A percentile compares a stretch with the other conserved stretches of the same genome.
Conservation (phyloP, 306 rosid genomes). For the Cicer cuneatum region DNA sequence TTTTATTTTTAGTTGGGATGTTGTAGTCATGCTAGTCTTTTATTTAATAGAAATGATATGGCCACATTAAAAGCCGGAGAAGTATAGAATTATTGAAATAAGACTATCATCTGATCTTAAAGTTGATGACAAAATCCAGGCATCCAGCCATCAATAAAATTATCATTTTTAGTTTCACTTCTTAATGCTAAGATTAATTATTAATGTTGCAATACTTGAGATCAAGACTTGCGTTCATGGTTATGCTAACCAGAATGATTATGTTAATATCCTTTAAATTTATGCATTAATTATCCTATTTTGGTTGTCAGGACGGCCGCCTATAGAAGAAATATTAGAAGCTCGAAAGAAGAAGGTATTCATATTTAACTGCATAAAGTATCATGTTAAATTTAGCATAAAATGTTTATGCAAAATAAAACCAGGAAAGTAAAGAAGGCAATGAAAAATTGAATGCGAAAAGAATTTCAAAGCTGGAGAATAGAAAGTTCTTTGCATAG, state of each 20-base stretch:
- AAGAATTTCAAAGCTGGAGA: not conserved
- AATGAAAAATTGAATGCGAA: not conserved
- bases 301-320: slow-evolving; percentile 72
- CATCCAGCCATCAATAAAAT: slow-evolving; percentile 24
- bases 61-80: slow-evolving; percentile 6
- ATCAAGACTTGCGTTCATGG: slow-evolving; percentile 20
- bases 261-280: slow-evolving; percentile 1
- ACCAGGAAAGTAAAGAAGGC: slow-evolving; percentile 1
- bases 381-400: slow-evolving; percentile 5
- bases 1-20: slow-evolving; percentile 3
- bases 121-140: slow-evolving; percentile 18
- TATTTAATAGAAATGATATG: slow-evolving; percentile 19
- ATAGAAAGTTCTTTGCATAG: too few species aligned
- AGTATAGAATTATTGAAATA: slow-evolving; percentile 8
- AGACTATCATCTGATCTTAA: slow-evolving; percentile 13
- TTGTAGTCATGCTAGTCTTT: not conserved
- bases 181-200: slow-evolving; percentile 17
- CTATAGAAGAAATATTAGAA: slow-evolving; percentile 76
- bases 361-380: slow-evolving; percentile 18
- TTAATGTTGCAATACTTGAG: not conserved
- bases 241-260: slow-evolving; percentile 28
- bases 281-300: slow-evolving; percentile 2
- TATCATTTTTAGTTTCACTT: slow-evolving; percentile 26
- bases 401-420: slow-evolving; percentile 14
- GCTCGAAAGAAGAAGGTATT: slow-evolving; percentile 74